Evolutionary conservation across 805 yeast species (phyloP), one percentile per base, ranked within the genome.

Genomic region (Schwanniomyces polymorphus): DNA sequence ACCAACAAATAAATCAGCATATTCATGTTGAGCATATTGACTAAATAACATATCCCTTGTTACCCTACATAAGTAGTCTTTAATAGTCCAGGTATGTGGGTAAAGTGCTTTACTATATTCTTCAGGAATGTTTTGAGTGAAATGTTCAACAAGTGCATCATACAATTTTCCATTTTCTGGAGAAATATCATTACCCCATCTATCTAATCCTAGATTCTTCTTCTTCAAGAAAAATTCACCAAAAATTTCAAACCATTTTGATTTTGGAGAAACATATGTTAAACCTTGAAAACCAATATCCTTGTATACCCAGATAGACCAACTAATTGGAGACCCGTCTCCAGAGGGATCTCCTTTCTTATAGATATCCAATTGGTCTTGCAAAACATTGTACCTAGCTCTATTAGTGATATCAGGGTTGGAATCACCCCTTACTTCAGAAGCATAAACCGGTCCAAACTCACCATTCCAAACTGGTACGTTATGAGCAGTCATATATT

Each of bases 391-490:
- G 56, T 73, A 75, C 33, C 82, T 67, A 10, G 68, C 60, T 12
- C 44, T 50, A 54, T 78, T 78, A 42, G 65, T 70, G 25, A 53
- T 53, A 10, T 65, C 76, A 5, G 66, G 61, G 45, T 74, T 61
- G 1, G 48, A 43, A 53, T 75, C 79, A 17, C 79, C 79, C 45
- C 81, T 63, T 23, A 58, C 63, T 23, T 67, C 59, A 10, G 76
- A 64, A 14, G 78, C 72, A 54, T 75, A 75, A 29, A 78, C 79
- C 7, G 81, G 80, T 28, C 82, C 80, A 57, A 77, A 75, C 58
- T 78, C 79, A 27, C 81, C 81, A 56, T 76, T 75, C 82, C 82
- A 78, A 16, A 77, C 79, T 2, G 82, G 80, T 8, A 76, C 78
- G 11, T 67, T 56, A 48, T 64, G 54, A 31, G 65, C 51, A 34